Evolutionary conservation across 129 eudicot genomes (phyloP).

Genomic region (Mikania micrantha): DNA sequence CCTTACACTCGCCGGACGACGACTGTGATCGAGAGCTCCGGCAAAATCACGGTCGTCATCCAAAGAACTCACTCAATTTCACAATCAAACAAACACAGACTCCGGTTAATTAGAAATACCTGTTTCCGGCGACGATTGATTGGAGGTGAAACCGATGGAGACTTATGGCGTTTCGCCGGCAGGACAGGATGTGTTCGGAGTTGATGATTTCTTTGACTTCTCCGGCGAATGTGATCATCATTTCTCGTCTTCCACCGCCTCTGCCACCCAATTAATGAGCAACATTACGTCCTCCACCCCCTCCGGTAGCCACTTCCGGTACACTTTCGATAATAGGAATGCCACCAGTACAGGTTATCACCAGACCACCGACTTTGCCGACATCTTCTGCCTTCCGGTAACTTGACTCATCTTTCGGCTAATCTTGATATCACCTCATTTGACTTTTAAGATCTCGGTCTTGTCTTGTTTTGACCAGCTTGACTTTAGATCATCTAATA

Average conservation of each 20-base stretch:
- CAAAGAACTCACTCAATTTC: neutral
- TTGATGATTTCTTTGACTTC: slow-evolving; percentile 51
- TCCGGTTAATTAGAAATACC: too few relatives aligned
- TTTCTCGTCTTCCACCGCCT: slow-evolving; percentile 19
- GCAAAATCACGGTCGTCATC: slow-evolving; percentile 12
- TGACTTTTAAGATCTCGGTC: too few relatives aligned
- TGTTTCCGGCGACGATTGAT: neutral
- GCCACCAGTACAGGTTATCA: neutral
- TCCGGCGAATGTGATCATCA: slow-evolving; percentile 37
- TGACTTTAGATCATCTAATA: too few relatives aligned
- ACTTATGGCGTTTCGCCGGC: slow-evolving; percentile 29
- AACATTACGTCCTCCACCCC: slow-evolving; percentile 11
- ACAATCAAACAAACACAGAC: neutral
- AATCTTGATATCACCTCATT: too few relatives aligned
- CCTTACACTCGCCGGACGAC: slow-evolving; percentile 10
- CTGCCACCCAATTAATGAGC: neutral
- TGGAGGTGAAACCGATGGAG: slow-evolving; percentile 28
- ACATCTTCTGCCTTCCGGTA: slow-evolving; percentile 44
- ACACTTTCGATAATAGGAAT: neutral
- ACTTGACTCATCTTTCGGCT: slow-evolving; percentile 1
- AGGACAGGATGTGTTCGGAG: slow-evolving; percentile 26
- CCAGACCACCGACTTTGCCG: slow-evolving; percentile 40
- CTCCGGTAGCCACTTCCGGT: slow-evolving; percentile 13
- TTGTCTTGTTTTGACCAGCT: too few relatives aligned
- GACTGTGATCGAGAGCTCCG: too few relatives aligned